These are phyloP conservation scores for Paraconiothyrium brasiliense DNA, from an alignment of 2,329 filamentous ascomycete genomes.

Conservation along the genomic window DNA sequence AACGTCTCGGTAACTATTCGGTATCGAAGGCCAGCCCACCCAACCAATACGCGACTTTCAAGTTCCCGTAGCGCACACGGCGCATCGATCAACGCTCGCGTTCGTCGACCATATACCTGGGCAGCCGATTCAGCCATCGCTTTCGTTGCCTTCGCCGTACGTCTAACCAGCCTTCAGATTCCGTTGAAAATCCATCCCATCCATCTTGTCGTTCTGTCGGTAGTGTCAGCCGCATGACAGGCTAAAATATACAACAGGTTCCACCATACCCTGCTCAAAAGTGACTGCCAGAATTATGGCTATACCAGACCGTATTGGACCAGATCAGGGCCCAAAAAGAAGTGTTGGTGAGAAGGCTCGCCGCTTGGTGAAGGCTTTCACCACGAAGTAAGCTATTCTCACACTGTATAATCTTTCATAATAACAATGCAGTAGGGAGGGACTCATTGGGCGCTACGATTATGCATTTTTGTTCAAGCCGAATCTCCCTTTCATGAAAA, in stretches of 20 bases:
- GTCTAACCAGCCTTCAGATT: conserved; percentile 14
- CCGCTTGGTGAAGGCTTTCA: conserved; percentile 57
- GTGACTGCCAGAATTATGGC: conserved; percentile 45
- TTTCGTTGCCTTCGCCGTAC: conserved; percentile 28
- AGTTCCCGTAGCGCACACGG: conserved; percentile 19
- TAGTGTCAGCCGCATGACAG: conserved; percentile 22
- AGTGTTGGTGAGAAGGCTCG: conserved; percentile 53
- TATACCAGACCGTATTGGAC: conserved; percentile 56
- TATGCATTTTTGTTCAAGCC: conserved; percentile 87
- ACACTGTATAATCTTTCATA: not conserved
- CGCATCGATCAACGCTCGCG: conserved; percentile 12
- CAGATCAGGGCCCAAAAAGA: conserved; percentile 52
- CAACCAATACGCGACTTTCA: conserved; percentile 22
- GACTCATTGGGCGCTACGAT: conserved; percentile 86
- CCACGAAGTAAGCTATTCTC: conserved; percentile 55
- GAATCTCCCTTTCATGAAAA: conserved; percentile 83
- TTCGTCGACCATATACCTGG: conserved; percentile 15
- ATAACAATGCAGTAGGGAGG: conserved; percentile 61
- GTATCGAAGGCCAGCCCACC: conserved; percentile 23
- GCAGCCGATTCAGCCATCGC: conserved; percentile 32
- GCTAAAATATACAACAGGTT: conserved; percentile 32
- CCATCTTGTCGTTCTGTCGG: conserved; percentile 18
- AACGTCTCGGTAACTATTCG: conserved; percentile 32
- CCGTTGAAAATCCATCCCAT: conserved; percentile 23
- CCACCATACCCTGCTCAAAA: conserved; percentile 41